These are phyloP conservation scores for Fusarium drepaniforme DNA, from an alignment of 2,329 filamentous ascomycete species.

Conservation along the genomic window DNA sequence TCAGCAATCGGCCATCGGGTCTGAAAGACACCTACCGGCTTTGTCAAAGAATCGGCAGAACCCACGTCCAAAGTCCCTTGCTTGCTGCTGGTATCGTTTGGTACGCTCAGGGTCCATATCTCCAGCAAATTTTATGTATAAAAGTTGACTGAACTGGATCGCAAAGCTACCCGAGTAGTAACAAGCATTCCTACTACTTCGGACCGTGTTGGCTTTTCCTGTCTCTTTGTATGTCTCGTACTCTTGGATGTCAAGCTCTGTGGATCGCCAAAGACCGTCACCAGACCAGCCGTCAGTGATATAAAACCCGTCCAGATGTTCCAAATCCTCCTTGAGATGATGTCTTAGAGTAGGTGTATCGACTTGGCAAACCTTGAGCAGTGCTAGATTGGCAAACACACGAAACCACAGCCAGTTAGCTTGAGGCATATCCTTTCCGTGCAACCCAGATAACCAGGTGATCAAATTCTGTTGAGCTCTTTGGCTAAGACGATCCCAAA, in stretches of 20 bases:
- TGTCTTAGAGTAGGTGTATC: background rate
- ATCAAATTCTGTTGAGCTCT: constrained; percentile 46
- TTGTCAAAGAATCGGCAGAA: constrained; percentile 63
- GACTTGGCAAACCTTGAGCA: constrained; percentile 51
- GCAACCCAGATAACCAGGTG: constrained; percentile 55
- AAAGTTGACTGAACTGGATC: constrained; percentile 62
- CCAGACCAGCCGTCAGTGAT: background rate
- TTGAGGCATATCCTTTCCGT: constrained; percentile 56
- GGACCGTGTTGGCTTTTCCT: background rate
- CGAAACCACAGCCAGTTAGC: constrained; percentile 66
- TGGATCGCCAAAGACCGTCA: background rate
- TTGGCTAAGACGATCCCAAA: constrained; percentile 46
- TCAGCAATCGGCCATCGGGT: too few species aligned
- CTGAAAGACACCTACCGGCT: constrained; percentile 49
- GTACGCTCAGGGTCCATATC: constrained; percentile 55
- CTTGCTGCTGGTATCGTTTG: constrained; percentile 51
- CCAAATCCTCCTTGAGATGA: background rate
- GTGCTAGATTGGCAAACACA: constrained; percentile 59
- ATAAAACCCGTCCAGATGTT: background rate
- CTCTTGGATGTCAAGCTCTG: background rate
- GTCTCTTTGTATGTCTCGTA: constrained; percentile 1
- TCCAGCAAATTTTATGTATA: constrained; percentile 57
- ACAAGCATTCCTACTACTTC: constrained; percentile 53
- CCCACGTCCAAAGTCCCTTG: constrained; percentile 52
- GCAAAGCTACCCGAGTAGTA: constrained; percentile 66